A percentile compares a stretch with the other conserved stretches of the same genome.
Evolutionary conservation across 2,329 filamentous ascomycete genomes (phyloP).

Genomic region (Drechslera avenae): DNA sequence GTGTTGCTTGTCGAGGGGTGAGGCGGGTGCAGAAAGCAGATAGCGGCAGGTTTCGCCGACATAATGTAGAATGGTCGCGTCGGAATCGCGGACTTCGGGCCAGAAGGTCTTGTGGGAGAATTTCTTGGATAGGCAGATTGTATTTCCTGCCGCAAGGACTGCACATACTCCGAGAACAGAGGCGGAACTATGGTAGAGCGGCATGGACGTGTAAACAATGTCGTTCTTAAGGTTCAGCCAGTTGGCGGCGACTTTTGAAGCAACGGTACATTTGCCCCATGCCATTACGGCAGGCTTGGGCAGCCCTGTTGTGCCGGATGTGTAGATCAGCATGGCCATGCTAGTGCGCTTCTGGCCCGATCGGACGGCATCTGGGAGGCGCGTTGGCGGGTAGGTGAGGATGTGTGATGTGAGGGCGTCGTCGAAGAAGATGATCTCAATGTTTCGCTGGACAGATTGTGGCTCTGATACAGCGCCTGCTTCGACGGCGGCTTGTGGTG

Average conservation of each 20-base stretch:
- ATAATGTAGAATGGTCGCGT: slow-evolving; percentile 48
- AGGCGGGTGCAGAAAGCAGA: slow-evolving; percentile 43
- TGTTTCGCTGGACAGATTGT: slow-evolving; percentile 18
- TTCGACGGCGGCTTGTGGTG: slow-evolving; percentile 12
- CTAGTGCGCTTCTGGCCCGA: slow-evolving; percentile 27
- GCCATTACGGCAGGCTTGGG: slow-evolving; percentile 44
- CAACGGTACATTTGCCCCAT: slow-evolving; percentile 33
- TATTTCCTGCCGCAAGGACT: slow-evolving; percentile 33
- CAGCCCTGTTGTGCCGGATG: slow-evolving; percentile 46
- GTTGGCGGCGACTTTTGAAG: slow-evolving; percentile 21
- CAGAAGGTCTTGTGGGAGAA: slow-evolving; percentile 49
- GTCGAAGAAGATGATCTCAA: slow-evolving; percentile 43
- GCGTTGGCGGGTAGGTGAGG: slow-evolving; percentile 33
- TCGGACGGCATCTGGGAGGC: slow-evolving; percentile 37
- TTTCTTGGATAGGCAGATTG: slow-evolving; percentile 36
- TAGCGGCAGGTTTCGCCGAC: slow-evolving; percentile 50
- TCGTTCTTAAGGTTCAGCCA: slow-evolving; percentile 40
- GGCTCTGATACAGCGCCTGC: slow-evolving; percentile 15
- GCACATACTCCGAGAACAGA: slow-evolving; percentile 38
- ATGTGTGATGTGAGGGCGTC: slow-evolving; percentile 35
- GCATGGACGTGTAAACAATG: slow-evolving; percentile 48
- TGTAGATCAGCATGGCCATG: slow-evolving; percentile 49
- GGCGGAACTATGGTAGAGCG: slow-evolving; percentile 45
- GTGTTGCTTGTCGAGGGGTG: slow-evolving; percentile 39
- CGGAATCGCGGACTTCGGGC: slow-evolving; percentile 43